A percentile compares a stretch with the other conserved stretches of the same genome.
Evolutionary conservation across 305 asterid genomes (phyloP).

Genomic region (Fraxinus sp.): DNA sequence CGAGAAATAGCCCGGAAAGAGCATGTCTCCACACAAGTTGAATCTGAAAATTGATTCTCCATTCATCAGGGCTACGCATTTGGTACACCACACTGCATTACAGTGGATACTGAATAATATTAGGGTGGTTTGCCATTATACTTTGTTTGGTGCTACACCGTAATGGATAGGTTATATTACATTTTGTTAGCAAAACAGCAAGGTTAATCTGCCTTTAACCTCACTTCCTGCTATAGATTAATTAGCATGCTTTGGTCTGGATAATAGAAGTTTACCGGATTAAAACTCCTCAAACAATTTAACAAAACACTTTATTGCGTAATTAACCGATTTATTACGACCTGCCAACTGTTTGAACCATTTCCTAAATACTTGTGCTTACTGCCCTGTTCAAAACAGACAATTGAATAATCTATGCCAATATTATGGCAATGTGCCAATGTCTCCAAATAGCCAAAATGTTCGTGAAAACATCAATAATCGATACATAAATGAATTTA

Average conservation of each 20-base stretch:
- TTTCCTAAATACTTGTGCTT: not conserved
- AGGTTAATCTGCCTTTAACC: not conserved
- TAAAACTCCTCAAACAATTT: not conserved
- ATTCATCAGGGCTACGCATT: not conserved
- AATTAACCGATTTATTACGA: not conserved
- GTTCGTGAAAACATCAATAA: not conserved
- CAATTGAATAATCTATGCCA: not conserved
- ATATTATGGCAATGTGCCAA: not conserved
- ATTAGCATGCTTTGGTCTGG: not conserved
- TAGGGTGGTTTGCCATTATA: not conserved
- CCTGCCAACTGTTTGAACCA: not conserved
- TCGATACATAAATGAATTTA: not conserved
- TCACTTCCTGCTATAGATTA: not conserved
- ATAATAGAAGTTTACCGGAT: not conserved
- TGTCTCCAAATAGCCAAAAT: not conserved
- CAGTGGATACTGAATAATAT: not conserved
- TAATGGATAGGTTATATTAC: not conserved
- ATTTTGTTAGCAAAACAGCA: not conserved
- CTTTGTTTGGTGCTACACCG: not conserved
- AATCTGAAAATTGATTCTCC: not conserved
- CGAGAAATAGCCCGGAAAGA: not conserved
- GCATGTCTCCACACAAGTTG: not conserved
- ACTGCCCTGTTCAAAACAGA: not conserved
- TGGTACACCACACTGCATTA: not conserved
- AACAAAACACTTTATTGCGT: not conserved